Base-by-base conservation (phyloP, 345 rosid species). In the Nasturtium officinale region DNA sequence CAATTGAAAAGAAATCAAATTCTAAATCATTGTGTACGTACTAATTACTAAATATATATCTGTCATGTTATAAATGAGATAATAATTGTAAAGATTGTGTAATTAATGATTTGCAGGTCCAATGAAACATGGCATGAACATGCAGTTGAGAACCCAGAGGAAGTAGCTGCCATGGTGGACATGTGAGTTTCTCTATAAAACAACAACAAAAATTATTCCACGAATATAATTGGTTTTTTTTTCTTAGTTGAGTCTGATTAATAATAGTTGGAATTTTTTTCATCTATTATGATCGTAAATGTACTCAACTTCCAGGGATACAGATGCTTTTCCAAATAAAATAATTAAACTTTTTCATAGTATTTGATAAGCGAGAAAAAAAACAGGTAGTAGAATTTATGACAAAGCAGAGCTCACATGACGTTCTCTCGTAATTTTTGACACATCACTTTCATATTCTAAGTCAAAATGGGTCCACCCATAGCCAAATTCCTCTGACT, bases 101-200 rank as follows among this genome's bases (percentile, higher is more conserved):
- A 28, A 9, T 61, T 4, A 32, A 62, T 76, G 71, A 25, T 43
- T 54, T 77, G 5, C 83, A 84, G 92, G 80, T 72, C 80, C 6
- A 84, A 79, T 57, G 83, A 81, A 25, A 74, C 73, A 29, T 76
- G 89, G 96, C 84, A 74, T 56, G 83, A 81, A 77, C 89, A 90
- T 72, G 86, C 89, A 0, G 83, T 85, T 30, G 85, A 89, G 23
- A 73, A 90, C 76, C 97, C 96, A 48, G 96, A 85, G 32, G 86
- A 81, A 65, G 79, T 90, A 35, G 94, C 87, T 73, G 80, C 94
- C 21, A 79, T 82, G 87, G 97, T 93, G 68, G 87, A 87, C 74
- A 84, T 78, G 98, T 93, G 79, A 87, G 96, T 84, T 59, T 79
- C 43, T 71, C 62, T 50, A 11, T 29, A 15, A 38, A 54, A 56